Evolutionary conservation across 1,139 yeast species (phyloP).

Genomic region (Diutina ranongensis): DNA sequence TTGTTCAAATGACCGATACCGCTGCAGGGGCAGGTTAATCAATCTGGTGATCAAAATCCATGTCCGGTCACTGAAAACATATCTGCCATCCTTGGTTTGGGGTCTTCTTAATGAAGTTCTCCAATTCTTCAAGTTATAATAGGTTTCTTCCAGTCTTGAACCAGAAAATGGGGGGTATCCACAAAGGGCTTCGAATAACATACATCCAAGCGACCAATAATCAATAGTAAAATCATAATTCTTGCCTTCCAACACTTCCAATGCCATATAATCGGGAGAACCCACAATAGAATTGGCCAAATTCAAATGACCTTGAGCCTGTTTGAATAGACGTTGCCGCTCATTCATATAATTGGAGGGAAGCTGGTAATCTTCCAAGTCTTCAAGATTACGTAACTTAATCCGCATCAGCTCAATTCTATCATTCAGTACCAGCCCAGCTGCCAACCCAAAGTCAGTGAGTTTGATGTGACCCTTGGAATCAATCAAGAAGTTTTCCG

Average conservation of each 20-base stretch:
- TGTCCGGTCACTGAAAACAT: slow-evolving; percentile 90
- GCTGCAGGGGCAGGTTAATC: slow-evolving; percentile 66
- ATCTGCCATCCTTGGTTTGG: slow-evolving; percentile 81
- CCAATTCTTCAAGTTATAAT: slow-evolving; percentile 90
- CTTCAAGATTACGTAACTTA: slow-evolving; percentile 71
- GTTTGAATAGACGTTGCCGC: slow-evolving; percentile 76
- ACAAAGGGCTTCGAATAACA: slow-evolving; percentile 81
- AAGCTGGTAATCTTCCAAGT: slow-evolving; percentile 54
- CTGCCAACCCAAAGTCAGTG: slow-evolving; percentile 96
- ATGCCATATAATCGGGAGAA: slow-evolving; percentile 97
- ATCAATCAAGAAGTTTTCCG: slow-evolving; percentile 92
- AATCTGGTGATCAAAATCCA: slow-evolving; percentile 79
- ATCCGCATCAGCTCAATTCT: slow-evolving; percentile 89
- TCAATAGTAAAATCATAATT: slow-evolving; percentile 93
- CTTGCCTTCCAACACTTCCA: slow-evolving; percentile 91
- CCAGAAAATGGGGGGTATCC: slow-evolving; percentile 98
- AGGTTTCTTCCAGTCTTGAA: slow-evolving; percentile 85
- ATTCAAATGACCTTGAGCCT: slow-evolving; percentile 45
- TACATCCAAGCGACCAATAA: slow-evolving; percentile 97
- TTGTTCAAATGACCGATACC: slow-evolving; percentile 72
- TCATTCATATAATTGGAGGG: slow-evolving; percentile 73
- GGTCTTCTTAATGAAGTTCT: slow-evolving; percentile 82
- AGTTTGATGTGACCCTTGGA: slow-evolving; percentile 91
- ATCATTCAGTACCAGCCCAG: slow-evolving; percentile 89
- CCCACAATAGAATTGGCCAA: slow-evolving; percentile 96